phyloP scores from a whole-genome alignment of 1,139 yeast species.

The Zhuliangozyma blackwelliae region DNA sequence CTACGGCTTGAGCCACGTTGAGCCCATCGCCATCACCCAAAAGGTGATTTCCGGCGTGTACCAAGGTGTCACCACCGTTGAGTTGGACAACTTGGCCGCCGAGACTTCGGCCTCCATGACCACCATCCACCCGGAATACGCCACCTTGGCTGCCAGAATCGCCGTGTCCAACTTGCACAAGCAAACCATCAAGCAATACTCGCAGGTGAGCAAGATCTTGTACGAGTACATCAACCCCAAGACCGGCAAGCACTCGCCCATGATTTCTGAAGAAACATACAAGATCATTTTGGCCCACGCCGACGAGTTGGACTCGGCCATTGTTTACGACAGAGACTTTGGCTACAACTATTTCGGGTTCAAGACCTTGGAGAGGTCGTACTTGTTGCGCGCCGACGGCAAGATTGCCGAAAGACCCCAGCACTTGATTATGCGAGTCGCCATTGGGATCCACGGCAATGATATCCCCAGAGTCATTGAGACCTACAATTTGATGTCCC shows the following conservation, averaged over 20 bases:
- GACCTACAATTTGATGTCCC: conserved; percentile 81
- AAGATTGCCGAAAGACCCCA: conserved; percentile 87
- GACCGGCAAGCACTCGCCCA: conserved; percentile 66
- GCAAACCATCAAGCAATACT: conserved; percentile 86
- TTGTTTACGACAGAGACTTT: conserved; percentile 80
- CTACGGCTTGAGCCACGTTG: conserved; percentile 79
- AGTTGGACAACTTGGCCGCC: conserved; percentile 88
- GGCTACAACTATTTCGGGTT: conserved; percentile 81
- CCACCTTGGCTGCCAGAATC: conserved; percentile 89
- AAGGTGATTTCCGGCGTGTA: conserved; percentile 86
- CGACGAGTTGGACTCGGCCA: conserved; percentile 74
- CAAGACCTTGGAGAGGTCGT: conserved; percentile 83
- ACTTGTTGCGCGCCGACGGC: conserved; percentile 65
- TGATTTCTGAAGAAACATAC: conserved; percentile 72
- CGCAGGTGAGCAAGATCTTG: conserved; percentile 68
- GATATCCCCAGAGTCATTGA: conserved; percentile 70
- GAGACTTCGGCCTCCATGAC: conserved; percentile 98
- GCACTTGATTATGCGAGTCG: conserved; percentile 84
- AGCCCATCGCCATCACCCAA: conserved; percentile 85
- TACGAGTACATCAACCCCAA: conserved; percentile 72
- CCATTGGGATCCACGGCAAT: conserved; percentile 80
- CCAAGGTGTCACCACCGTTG: conserved; percentile 95
- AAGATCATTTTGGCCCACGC: conserved; percentile 58
- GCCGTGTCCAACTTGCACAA: conserved; percentile 90
- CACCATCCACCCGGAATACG: conserved; percentile 94